These are phyloP conservation scores for Periconia sp. DNA, from an alignment of 2,329 filamentous ascomycete species.

Conservation along the genomic window DNA sequence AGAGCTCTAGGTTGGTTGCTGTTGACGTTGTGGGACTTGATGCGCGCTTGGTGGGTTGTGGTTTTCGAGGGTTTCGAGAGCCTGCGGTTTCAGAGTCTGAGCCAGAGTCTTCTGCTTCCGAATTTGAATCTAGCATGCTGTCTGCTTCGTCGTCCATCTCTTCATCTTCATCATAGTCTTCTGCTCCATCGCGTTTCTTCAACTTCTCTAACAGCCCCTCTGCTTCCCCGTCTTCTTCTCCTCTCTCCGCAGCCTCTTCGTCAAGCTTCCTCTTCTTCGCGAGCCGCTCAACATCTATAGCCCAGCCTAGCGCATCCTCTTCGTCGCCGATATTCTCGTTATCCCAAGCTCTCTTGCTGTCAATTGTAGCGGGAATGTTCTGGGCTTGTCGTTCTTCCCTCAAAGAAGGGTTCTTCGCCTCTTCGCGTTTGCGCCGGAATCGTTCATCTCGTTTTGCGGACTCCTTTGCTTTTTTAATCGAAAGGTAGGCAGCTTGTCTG, in stretches of 20 bases:
- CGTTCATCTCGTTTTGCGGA: constrained; percentile 77
- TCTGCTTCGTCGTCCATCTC: constrained; percentile 48
- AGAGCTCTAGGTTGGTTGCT: constrained; percentile 64
- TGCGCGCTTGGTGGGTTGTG: constrained; percentile 55
- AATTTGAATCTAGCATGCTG: constrained; percentile 74
- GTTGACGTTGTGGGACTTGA: constrained; percentile 63
- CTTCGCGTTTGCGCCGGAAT: constrained; percentile 80
- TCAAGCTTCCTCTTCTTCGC: constrained; percentile 53
- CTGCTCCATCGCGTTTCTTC: constrained; percentile 32
- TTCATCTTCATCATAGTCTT: constrained; percentile 20
- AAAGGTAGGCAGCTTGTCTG: constrained; percentile 77
- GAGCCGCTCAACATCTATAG: constrained; percentile 53
- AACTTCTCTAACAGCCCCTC: constrained; percentile 42
- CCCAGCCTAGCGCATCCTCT: constrained; percentile 51
- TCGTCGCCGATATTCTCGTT: constrained; percentile 60
- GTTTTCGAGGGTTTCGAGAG: constrained; percentile 56
- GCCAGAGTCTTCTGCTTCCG: constrained; percentile 57
- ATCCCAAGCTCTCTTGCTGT: constrained; percentile 76
- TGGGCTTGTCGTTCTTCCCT: constrained; percentile 73
- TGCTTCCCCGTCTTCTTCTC: constrained; percentile 19
- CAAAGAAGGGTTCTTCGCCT: constrained; percentile 80
- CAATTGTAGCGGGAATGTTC: constrained; percentile 69
- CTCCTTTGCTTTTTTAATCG: constrained; percentile 78
- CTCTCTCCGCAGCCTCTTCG: constrained; percentile 39
- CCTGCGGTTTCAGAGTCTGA: constrained; percentile 58